Evolutionary conservation across 306 rosid genomes (phyloP).

Genomic region (Carpinus viminea): DNA sequence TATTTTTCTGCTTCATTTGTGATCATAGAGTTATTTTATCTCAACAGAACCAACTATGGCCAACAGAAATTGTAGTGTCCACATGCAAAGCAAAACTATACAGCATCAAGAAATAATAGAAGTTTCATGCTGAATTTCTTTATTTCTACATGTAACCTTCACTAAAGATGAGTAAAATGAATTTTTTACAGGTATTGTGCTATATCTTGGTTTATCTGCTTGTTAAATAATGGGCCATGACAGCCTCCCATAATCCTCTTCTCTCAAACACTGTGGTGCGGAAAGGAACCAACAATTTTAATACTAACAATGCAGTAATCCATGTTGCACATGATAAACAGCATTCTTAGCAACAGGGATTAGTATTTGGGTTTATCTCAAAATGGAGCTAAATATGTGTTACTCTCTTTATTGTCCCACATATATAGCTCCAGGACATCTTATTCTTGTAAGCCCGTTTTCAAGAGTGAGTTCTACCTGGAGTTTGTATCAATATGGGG

Average conservation of each 20-base stretch:
- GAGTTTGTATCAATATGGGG: too few species aligned
- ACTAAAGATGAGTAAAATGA: background rate
- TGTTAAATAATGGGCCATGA: background rate
- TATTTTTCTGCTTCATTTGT: too few species aligned
- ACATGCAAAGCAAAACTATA: background rate
- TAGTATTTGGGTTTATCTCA: background rate
- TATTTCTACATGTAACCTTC: background rate
- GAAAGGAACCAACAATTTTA: background rate
- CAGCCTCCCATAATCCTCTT: background rate
- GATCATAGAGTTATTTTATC: too few species aligned
- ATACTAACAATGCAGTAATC: background rate
- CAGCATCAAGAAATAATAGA: constrained; percentile 6
- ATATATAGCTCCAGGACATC: too few species aligned
- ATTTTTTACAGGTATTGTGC: background rate
- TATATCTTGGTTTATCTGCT: background rate
- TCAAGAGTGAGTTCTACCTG: too few species aligned
- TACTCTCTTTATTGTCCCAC: too few species aligned
- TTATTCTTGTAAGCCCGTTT: too few species aligned
- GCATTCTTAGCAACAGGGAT: background rate
- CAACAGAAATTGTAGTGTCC: background rate
- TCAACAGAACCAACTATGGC: background rate
- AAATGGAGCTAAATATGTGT: background rate
- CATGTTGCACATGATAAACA: background rate
- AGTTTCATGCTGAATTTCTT: too few species aligned
- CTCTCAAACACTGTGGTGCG: background rate